A percentile compares a stretch with the other conserved stretches of the same genome.
These are phyloP conservation scores for Butyriboletus appendiculatus DNA, from an alignment of 1,284 basidiomycete genomes.

Conservation along the genomic window DNA sequence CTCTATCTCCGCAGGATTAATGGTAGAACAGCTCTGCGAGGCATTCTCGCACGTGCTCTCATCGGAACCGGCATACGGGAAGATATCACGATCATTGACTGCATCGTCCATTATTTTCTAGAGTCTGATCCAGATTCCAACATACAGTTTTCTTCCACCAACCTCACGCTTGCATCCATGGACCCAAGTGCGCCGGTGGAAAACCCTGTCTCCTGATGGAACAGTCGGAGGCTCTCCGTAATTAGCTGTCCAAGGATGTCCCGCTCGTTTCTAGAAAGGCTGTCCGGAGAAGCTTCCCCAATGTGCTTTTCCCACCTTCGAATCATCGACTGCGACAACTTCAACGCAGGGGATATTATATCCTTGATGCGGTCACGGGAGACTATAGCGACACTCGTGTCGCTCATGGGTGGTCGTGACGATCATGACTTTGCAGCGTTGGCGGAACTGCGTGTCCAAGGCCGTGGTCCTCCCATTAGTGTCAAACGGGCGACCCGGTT, in stretches of 20 bases:
- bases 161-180: conserved; percentile 8
- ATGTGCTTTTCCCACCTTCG: background rate
- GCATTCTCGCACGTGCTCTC: conserved; percentile 1
- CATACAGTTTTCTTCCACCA: background rate
- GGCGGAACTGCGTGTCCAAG: conserved; percentile 3
- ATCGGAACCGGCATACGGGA: background rate
- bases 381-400: background rate
- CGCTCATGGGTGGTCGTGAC: background rate
- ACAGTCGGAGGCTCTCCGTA: conserved; percentile 9
- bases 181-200: background rate
- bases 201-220: conserved; percentile 11
- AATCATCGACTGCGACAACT: conserved; percentile 10
- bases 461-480: conserved; percentile 12
- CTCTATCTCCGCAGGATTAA: conserved; percentile 7
- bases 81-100: conserved; percentile 9
- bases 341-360: conserved; percentile 7
- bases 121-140: background rate
- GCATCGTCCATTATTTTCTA: conserved; percentile 2
- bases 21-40: conserved; percentile 1
- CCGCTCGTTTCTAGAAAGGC: conserved; percentile 1
- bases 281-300: background rate
- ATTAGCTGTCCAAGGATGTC: conserved; percentile 8
- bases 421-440: conserved; percentile 1
- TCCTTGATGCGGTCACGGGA: conserved; percentile 8
- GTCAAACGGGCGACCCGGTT: conserved; percentile 8